Conservation (phyloP, 2,329 filamentous ascomycete species). For the Diatrype stigma region DNA sequence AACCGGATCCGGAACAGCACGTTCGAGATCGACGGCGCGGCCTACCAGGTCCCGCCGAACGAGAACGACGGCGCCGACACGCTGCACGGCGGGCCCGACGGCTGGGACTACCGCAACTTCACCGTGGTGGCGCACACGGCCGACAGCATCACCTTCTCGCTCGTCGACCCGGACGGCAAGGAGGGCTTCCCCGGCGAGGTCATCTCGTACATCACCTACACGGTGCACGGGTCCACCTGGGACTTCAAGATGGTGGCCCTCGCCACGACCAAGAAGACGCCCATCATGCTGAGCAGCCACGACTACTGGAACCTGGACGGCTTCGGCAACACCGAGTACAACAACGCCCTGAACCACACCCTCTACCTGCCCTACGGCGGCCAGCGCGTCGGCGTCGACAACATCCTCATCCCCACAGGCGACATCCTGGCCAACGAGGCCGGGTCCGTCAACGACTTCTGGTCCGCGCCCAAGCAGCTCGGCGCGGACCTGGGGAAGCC, state of each 20-base stretch:
- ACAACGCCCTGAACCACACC: conserved; percentile 64
- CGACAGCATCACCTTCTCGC: conserved; percentile 68
- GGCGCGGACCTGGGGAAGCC: conserved; percentile 63
- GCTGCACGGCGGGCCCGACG: conserved; percentile 65
- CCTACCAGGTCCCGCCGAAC: conserved; percentile 58
- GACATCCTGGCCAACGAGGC: conserved; percentile 66
- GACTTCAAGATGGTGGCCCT: conserved; percentile 69
- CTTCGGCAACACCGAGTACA: conserved; percentile 68
- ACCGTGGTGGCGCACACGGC: conserved; percentile 65
- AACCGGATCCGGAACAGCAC: conserved; percentile 77
- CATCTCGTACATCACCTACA: conserved; percentile 70
- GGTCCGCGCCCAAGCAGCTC: conserved; percentile 75
- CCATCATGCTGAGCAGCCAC: conserved; percentile 74
- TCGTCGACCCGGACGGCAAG: conserved; percentile 68
- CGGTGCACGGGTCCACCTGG: conserved; percentile 62
- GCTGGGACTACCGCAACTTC: conserved; percentile 77
- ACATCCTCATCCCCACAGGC: conserved; percentile 70
- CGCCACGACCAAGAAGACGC: conserved; percentile 69
- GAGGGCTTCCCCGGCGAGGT: conserved; percentile 78
- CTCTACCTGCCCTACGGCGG: conserved; percentile 70
- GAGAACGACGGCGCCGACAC: conserved; percentile 62
- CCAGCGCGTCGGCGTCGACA: conserved; percentile 64
- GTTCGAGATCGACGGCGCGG: conserved; percentile 61
- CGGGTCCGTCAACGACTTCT: conserved; percentile 74
- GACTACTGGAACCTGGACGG: conserved; percentile 83